A percentile compares a stretch with the other conserved stretches of the same genome.
phyloP scores from a whole-genome alignment of 179 eudicot species.

The Pouteria campechiana region DNA sequence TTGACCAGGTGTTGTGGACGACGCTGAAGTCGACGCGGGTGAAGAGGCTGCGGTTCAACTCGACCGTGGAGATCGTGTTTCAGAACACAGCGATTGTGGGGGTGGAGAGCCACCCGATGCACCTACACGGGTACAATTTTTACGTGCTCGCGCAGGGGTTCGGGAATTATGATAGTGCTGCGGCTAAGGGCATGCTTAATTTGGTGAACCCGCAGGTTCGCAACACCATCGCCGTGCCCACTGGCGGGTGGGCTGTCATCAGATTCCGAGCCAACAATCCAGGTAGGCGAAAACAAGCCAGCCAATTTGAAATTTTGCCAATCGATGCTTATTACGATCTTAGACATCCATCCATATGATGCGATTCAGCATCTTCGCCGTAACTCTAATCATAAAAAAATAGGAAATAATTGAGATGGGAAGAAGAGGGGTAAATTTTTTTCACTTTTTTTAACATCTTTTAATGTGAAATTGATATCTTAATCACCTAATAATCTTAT shows the following conservation, averaged over 20 bases:
- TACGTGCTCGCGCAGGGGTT: slow-evolving; percentile 23
- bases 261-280: slow-evolving; percentile 20
- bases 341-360: no score
- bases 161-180: slow-evolving; percentile 15
- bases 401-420: no score
- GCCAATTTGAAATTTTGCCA: neutral
- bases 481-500: no score
- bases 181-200: slow-evolving; percentile 13
- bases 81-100: slow-evolving; percentile 17
- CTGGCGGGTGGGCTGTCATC: slow-evolving; percentile 19
- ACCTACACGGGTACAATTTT: slow-evolving; percentile 26
- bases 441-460: no score
- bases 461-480: no score
- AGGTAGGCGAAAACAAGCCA: slow-evolving; percentile 6
- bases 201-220: slow-evolving; percentile 18
- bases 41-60: slow-evolving; percentile 7
- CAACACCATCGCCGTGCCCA: slow-evolving; percentile 16
- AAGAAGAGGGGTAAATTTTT: no score
- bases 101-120: slow-evolving; percentile 24
- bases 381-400: no score
- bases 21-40: slow-evolving; percentile 8
- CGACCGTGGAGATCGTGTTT: slow-evolving; percentile 14
- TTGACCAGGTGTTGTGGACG: neutral
- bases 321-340: no score
- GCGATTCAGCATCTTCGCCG: no score